Conservation (phyloP, 2,329 filamentous ascomycete genomes). For the Scolecobasidium constrictum region DNA sequence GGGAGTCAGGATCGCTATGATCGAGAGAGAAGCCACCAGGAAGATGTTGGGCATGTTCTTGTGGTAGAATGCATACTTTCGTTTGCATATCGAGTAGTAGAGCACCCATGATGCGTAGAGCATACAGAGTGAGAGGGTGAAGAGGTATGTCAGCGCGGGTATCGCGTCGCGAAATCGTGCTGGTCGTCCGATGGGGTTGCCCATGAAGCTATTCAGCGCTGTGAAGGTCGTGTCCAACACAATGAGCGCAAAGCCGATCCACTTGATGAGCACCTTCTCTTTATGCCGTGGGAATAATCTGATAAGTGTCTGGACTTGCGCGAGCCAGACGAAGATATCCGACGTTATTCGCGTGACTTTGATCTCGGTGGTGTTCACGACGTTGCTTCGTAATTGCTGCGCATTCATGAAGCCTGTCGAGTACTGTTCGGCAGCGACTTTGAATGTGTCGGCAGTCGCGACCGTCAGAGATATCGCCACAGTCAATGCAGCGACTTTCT, state of each 20-base stretch:
- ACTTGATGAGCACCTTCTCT: slow-evolving; percentile 98
- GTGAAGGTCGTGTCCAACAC: slow-evolving; percentile 84
- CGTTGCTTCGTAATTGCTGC: slow-evolving; percentile 59
- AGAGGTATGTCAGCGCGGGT: slow-evolving; percentile 81
- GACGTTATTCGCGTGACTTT: slow-evolving; percentile 88
- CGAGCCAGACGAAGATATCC: slow-evolving; percentile 93
- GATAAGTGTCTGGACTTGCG: slow-evolving; percentile 93
- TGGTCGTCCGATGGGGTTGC: slow-evolving; percentile 49
- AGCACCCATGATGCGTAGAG: slow-evolving; percentile 90
- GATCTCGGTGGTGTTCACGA: slow-evolving; percentile 76
- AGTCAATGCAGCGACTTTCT: slow-evolving; percentile 55
- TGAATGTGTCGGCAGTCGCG: slow-evolving; percentile 83
- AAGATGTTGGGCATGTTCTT: slow-evolving; percentile 82
- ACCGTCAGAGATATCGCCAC: slow-evolving; percentile 80
- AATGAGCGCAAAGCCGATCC: slow-evolving; percentile 92
- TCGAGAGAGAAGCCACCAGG: slow-evolving; percentile 66
- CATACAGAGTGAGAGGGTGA: slow-evolving; percentile 75
- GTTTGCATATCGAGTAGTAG: slow-evolving; percentile 87
- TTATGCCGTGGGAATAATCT: slow-evolving; percentile 91
- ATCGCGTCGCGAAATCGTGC: slow-evolving; percentile 79
- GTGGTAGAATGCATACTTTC: slow-evolving; percentile 83
- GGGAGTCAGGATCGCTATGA: slow-evolving; percentile 74
- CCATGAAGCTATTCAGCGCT: slow-evolving; percentile 76
- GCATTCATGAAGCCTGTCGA: slow-evolving; percentile 70
- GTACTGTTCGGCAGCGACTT: slow-evolving; percentile 75